Evolutionary conservation across 2,329 filamentous ascomycete genomes (phyloP).

Genomic region (Calonectria fujianensis): DNA sequence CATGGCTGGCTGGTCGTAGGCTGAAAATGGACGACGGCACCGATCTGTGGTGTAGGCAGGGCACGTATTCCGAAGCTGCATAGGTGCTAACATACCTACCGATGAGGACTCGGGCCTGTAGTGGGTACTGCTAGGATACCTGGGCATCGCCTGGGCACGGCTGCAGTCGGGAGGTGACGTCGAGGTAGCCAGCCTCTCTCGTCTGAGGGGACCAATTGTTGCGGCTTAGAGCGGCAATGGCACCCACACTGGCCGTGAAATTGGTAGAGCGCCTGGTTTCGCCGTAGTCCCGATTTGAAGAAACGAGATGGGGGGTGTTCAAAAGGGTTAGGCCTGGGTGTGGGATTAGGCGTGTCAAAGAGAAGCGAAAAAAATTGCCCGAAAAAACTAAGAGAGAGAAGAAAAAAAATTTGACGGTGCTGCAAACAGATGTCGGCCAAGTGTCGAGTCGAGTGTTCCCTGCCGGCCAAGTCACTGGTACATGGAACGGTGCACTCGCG

Average conservation of each 20-base stretch:
- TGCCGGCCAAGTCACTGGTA: conserved; percentile 50
- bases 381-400: conserved; percentile 44
- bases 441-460: conserved; percentile 48
- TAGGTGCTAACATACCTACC: conserved; percentile 33
- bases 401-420: conserved; percentile 46
- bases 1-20: conserved; percentile 31
- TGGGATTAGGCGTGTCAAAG: conserved; percentile 36
- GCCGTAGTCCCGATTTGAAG: conserved; percentile 54
- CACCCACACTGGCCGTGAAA: conserved; percentile 51
- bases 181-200: conserved; percentile 34
- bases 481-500: conserved; percentile 36
- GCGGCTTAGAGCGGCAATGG: conserved; percentile 57
- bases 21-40: conserved; percentile 35
- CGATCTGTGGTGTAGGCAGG: conserved; percentile 33
- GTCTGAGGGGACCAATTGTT: conserved; percentile 47
- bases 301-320: conserved; percentile 40
- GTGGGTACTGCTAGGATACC: conserved; percentile 53
- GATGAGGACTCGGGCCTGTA: conserved; percentile 38
- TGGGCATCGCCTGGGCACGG: conserved; percentile 37
- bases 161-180: conserved; percentile 49
- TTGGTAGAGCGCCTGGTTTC: conserved; percentile 46
- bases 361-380: conserved; percentile 47
- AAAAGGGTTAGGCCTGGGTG: conserved; percentile 28
- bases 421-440: conserved; percentile 54
- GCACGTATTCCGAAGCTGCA: conserved; percentile 32